A percentile compares a stretch with the other conserved stretches of the same genome.
Evolutionary conservation across 495 filamentous ascomycete species (phyloP).

Genomic region (Chlorociboria aeruginascens): DNA sequence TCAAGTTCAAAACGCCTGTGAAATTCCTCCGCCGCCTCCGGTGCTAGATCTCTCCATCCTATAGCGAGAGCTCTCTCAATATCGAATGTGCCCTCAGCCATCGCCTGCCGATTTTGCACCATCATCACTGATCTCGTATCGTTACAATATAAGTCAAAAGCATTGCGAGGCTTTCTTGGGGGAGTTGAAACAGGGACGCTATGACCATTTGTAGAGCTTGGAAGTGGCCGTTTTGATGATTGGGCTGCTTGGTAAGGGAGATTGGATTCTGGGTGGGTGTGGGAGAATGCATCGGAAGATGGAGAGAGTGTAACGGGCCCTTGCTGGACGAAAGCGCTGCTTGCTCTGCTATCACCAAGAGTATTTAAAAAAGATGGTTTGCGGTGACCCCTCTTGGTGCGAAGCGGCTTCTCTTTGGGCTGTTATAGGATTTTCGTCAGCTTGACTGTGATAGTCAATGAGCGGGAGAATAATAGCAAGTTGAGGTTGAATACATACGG

Average conservation of each 20-base stretch:
- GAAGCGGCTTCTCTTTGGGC: slow-evolving; percentile 85
- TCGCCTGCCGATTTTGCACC: slow-evolving; percentile 26
- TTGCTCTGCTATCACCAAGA: slow-evolving; percentile 18
- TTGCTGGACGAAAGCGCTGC: slow-evolving; percentile 31
- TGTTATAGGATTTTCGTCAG: slow-evolving; percentile 23
- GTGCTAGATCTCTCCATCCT: slow-evolving; percentile 36
- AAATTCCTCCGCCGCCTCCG: slow-evolving; percentile 32
- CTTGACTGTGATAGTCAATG: neutral
- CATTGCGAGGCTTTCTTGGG: slow-evolving; percentile 31
- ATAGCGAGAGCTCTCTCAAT: slow-evolving; percentile 34
- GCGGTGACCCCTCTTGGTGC: slow-evolving; percentile 67
- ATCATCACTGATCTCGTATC: slow-evolving; percentile 28
- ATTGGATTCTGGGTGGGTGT: slow-evolving; percentile 17
- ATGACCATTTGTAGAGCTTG: slow-evolving; percentile 5
- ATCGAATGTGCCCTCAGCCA: slow-evolving; percentile 23
- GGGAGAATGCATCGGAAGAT: slow-evolving; percentile 26
- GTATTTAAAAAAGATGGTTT: slow-evolving; percentile 34
- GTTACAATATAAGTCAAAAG: slow-evolving; percentile 41
- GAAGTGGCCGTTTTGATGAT: slow-evolving; percentile 7
- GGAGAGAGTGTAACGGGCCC: slow-evolving; percentile 23
- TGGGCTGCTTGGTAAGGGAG: slow-evolving; percentile 6
- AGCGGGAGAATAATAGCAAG: neutral
- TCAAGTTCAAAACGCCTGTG: slow-evolving; percentile 28
- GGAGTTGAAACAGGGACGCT: slow-evolving; percentile 15
- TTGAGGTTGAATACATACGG: slow-evolving; percentile 33